Base-by-base conservation (phyloP, 257 asterid species). In the Gardenia jasminoides region DNA sequence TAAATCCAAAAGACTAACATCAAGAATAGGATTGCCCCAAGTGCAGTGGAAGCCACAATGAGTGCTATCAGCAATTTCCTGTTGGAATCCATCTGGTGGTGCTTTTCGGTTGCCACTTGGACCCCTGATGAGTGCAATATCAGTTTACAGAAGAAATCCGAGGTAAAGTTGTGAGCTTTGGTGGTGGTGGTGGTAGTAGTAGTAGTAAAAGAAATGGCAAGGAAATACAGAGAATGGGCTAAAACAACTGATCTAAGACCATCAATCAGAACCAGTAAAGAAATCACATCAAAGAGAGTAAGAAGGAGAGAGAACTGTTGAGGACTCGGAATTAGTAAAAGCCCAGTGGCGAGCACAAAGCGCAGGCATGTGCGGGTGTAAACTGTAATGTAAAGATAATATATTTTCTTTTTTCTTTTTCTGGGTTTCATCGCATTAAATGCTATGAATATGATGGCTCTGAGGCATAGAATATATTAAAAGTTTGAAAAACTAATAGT, bases 41-140 rank as follows among this genome's bases (percentile, higher is more conserved):
- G 39, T 77, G 86, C 84, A 52, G 85, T 16, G 47, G 89, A 86
- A 65, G 91, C 89, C 81, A 80, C 82, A 72, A 82, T 64, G 9
- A 87, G 80, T 31, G 91, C 80, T 70, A 83, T 58, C 75, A 86
- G 52, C 84, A 91, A 75, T 79, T 84, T 89, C 52, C 82, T 65
- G 33, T 79, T 85, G 11, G 87, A 80, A 74, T 46, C 81, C 84
- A 76, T 81, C 10, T 44, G 76, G 33, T 84, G 81, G 41, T 84
- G 81, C 31, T 83, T 65, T 73, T 81, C 65, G 61, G 65, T 75
- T 48, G 83, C 88, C 48, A 33, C 82, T 79, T 64, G 80, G 75
- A 44, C 59, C 62, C 85, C 90, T 88, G 85, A 71, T 83, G 36
- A 59, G 9, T 20, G 59, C 36, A 46, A 30, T 33, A 44, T 36